phyloP scores from a whole-genome alignment of 768 basidiomycete genomes.

The Dentipellis sp. region DNA sequence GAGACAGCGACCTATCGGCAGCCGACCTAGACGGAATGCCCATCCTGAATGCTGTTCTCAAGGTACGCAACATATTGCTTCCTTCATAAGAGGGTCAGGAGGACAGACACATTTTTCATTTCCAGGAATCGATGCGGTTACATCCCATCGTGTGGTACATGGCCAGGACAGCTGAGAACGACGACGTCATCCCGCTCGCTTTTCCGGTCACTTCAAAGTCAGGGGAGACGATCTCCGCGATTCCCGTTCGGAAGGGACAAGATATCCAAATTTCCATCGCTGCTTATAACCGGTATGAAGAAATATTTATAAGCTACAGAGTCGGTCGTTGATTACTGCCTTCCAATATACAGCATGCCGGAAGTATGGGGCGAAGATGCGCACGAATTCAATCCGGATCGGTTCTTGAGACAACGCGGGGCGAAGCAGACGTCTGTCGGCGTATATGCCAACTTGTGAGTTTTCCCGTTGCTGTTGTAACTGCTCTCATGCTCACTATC shows the following conservation, averaged over 20 bases:
- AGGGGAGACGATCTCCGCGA: conserved; percentile 4
- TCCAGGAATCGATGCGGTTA: conserved; percentile 14
- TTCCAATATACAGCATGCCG: too few species aligned
- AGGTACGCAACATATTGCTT: conserved; percentile 4
- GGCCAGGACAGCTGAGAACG: too few species aligned
- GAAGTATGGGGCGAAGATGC: conserved; percentile 12
- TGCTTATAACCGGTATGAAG: conserved; percentile 7
- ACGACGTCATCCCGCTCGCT: too few species aligned
- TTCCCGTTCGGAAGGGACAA: conserved; percentile 9
- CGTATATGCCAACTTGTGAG: conserved; percentile 11
- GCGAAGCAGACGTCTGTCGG: conserved; percentile 1
- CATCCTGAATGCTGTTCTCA: conserved; percentile 2
- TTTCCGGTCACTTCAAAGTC: conserved; percentile 11
- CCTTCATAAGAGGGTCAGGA: neutral
- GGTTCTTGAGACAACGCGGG: conserved; percentile 4
- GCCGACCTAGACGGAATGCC: neutral
- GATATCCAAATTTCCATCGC: conserved; percentile 4
- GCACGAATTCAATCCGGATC: conserved; percentile 6
- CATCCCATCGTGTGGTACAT: conserved; percentile 11
- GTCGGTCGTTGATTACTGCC: too few species aligned
- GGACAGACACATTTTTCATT: too few species aligned
- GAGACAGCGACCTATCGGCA: neutral
- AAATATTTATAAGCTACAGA: too few species aligned
- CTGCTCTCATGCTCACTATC: neutral
- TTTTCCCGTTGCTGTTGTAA: neutral